Base-by-base conservation (phyloP, 2,329 filamentous ascomycete genomes). In the Camillea tinctor region DNA sequence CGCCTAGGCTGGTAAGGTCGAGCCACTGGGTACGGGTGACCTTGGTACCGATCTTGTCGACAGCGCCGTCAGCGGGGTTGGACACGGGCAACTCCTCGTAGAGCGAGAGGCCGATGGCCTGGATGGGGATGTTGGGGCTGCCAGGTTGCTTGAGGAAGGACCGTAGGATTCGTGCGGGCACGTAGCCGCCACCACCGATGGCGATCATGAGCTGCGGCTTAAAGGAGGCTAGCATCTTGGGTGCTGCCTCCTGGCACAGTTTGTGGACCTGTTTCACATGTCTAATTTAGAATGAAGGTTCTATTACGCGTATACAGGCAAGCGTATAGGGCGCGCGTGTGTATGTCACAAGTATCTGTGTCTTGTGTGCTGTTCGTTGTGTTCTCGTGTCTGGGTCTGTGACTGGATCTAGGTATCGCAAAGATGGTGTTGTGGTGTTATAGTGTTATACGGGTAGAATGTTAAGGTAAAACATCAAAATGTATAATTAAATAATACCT, bases 1-100 rank as follows among this genome's bases (percentile, higher is more conserved):
- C 88, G 59, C 79, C 76, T 24, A 93, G 68, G 24, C 69, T 70
- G 62, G 84, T 91, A 62, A 99, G 81, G 77, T 99, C 95, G 60
- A 99, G 88, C 95, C 95, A 99, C 85, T 99, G 95, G 48, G 95
- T 98, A 69, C 95, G 91, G 50, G 92, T 98, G 69, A 99, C 95
- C 80, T 96, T 95, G 67, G 92, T 97, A 67, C 94, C 94, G 50
- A 90, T 89, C 64, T 84, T 80, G 79, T 99, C 95, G 71, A 92
- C 82, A 60, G 79, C 77, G 57, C 75, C 74, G 60, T 78, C 76
- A 59, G 81, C 79, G 60, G 85, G 83, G 64, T 83, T 82, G 61
- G 81, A 81, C 55, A 77, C 71, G 61, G 82, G 74, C 53, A 98
- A 89, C 64, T 88, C 84, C 80, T 99, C 95, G 83, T 99, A 99